Evolutionary conservation across 495 filamentous ascomycete genomes (phyloP).

Genomic region (Bacidia rubella): DNA sequence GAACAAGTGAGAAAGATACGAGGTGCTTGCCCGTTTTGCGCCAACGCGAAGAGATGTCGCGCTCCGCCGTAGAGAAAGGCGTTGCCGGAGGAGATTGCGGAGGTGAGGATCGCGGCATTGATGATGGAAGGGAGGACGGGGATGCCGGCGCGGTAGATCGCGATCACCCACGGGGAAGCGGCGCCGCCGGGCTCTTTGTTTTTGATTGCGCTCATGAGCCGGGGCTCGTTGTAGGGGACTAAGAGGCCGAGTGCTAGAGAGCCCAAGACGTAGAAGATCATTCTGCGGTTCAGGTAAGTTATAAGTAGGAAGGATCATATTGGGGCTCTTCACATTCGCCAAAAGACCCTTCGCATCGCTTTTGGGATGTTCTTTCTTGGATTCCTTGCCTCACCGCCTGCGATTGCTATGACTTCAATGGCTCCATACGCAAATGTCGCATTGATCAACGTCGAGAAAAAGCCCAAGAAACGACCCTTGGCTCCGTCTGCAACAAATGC

Average conservation of each 20-base stretch:
- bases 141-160: conserved; percentile 41
- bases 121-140: conserved; percentile 39
- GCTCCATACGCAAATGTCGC: conserved; percentile 70
- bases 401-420: conserved; percentile 63
- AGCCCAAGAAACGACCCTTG: conserved; percentile 49
- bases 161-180: conserved; percentile 51
- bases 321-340: conserved; percentile 40
- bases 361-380: conserved; percentile 63
- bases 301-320: neutral
- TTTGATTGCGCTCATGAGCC: conserved; percentile 42
- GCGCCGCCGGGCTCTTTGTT: conserved; percentile 28
- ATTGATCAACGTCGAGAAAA: conserved; percentile 67
- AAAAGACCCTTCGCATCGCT: conserved; percentile 71
- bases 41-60: conserved; percentile 66
- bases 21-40: conserved; percentile 64
- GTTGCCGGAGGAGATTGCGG: conserved; percentile 70
- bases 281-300: neutral
- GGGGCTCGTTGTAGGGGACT: conserved; percentile 39
- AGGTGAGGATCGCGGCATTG: conserved; percentile 59
- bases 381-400: conserved; percentile 58
- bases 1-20: conserved; percentile 40
- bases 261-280: conserved; percentile 59
- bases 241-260: conserved; percentile 41
- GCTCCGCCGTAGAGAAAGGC: conserved; percentile 65
- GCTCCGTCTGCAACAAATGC: conserved; percentile 22